A percentile compares a stretch with the other conserved stretches of the same genome.
These are phyloP conservation scores for Dioscorea dumetorum DNA, from an alignment of 106 monocot species.

Conservation along the genomic window DNA sequence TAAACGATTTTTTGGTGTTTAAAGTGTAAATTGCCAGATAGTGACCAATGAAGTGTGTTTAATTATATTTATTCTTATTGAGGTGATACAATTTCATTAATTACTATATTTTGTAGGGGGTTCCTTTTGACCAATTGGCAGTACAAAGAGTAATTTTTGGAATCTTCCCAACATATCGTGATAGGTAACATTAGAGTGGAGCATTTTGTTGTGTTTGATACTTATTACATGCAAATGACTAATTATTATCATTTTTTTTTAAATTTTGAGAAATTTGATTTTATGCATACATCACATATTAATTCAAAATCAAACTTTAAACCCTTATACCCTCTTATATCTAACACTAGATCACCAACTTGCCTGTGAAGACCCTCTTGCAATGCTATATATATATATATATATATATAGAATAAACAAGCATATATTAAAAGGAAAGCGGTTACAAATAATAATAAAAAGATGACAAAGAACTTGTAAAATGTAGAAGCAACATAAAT, in stretches of 20 bases:
- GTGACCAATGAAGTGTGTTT: too few species aligned
- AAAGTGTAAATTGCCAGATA: too few species aligned
- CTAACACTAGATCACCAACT: too few species aligned
- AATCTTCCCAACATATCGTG: conserved; percentile 84
- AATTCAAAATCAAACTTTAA: too few species aligned
- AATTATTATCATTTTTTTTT: too few species aligned
- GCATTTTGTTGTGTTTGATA: background rate
- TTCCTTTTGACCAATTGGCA: conserved; percentile 66
- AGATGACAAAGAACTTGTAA: too few species aligned
- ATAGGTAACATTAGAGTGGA: conserved; percentile 38
- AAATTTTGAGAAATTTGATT: background rate
- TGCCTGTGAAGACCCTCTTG: background rate
- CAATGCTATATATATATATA: background rate
- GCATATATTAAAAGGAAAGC: background rate
- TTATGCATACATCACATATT: background rate
- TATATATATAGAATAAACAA: background rate
- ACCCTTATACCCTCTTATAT: too few species aligned
- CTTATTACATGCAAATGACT: too few species aligned
- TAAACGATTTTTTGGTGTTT: too few species aligned
- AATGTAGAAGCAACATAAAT: too few species aligned
- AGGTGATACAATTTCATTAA: background rate
- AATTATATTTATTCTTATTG: too few species aligned
- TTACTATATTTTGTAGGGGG: conserved; percentile 32
- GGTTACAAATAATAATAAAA: too few species aligned
- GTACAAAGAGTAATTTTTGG: conserved; percentile 82